Conservation (phyloP, 164 flowering plant genomes). For the Macadamia tetraphylla region DNA sequence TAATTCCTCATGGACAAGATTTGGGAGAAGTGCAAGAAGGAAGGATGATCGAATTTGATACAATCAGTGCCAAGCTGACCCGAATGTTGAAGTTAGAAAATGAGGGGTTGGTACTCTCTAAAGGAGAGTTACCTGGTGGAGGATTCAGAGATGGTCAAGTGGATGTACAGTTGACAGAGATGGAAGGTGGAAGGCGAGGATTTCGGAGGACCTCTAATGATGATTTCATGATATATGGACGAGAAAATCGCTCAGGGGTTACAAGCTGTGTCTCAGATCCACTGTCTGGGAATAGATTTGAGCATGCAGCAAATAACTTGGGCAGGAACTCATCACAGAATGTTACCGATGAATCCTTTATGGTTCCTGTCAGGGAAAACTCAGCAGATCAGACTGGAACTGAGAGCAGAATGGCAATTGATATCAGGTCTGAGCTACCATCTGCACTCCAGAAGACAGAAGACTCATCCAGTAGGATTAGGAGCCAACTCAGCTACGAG, state of each 20-base stretch:
- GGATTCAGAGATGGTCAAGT: conserved; percentile 19
- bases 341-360: conserved; percentile 68
- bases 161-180: conserved; percentile 39
- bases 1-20: conserved; percentile 31
- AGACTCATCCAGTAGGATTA: conserved; percentile 21
- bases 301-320: conserved; percentile 17
- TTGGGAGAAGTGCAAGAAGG: conserved; percentile 22
- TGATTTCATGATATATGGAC: conserved; percentile 52
- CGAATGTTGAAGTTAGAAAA: conserved; percentile 29
- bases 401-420: conserved; percentile 42
- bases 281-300: conserved; percentile 37
- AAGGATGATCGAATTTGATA: conserved; percentile 27
- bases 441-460: conserved; percentile 30
- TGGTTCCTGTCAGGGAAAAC: conserved; percentile 55
- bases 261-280: conserved; percentile 40
- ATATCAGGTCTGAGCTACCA: conserved; percentile 67
- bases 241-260: conserved; percentile 24
- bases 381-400: conserved; percentile 36
- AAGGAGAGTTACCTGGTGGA: conserved; percentile 25
- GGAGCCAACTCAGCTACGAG: conserved; percentile 47
- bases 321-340: conserved; percentile 31
- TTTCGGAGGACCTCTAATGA: conserved; percentile 42
- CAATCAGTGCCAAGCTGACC: conserved; percentile 28
- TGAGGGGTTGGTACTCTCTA: conserved; percentile 38
- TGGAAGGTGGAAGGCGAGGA: conserved; percentile 37